Evolutionary conservation across 352 stramenopile species (phyloP).

Genomic region (Saprolegnia parasitica): DNA sequence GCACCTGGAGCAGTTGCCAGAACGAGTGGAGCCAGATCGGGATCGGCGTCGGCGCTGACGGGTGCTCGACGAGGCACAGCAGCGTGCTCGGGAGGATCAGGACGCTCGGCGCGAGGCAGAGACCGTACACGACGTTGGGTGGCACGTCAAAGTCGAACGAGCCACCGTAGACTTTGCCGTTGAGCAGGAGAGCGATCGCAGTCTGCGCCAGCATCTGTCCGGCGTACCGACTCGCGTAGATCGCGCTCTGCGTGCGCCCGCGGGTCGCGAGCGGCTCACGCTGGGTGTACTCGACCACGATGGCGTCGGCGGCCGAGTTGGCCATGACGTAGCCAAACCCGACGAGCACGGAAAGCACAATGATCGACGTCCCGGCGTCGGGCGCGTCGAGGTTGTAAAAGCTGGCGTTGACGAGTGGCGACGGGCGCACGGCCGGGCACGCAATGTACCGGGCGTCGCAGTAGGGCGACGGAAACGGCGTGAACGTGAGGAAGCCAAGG

Average conservation of each 20-base stretch:
- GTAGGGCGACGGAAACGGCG: constrained; percentile 4
- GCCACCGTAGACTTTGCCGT: constrained; percentile 50
- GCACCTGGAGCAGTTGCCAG: constrained; percentile 51
- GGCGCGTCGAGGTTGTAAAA: constrained; percentile 40
- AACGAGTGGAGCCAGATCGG: constrained; percentile 41
- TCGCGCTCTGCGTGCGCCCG: constrained; percentile 39
- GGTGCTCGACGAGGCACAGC: constrained; percentile 44
- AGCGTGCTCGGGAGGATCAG: constrained; percentile 38
- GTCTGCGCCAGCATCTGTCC: not conserved
- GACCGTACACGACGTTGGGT: constrained; percentile 40
- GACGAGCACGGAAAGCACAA: constrained; percentile 43
- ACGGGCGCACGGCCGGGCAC: not conserved
- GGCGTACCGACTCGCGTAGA: constrained; percentile 42
- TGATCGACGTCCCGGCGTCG: constrained; percentile 31
- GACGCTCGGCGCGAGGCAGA: constrained; percentile 37
- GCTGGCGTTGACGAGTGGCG: not conserved
- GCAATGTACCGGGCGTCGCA: not conserved
- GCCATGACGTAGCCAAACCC: constrained; percentile 41
- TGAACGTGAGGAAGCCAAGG: not conserved
- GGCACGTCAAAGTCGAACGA: constrained; percentile 46
- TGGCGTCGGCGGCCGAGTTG: constrained; percentile 37
- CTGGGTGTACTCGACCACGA: constrained; percentile 45
- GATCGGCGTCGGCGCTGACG: constrained; percentile 26
- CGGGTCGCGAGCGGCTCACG: constrained; percentile 36
- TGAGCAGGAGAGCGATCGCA: constrained; percentile 39